phyloP scores from a whole-genome alignment of 257 asterid genomes.

The Petunia axillaris region DNA sequence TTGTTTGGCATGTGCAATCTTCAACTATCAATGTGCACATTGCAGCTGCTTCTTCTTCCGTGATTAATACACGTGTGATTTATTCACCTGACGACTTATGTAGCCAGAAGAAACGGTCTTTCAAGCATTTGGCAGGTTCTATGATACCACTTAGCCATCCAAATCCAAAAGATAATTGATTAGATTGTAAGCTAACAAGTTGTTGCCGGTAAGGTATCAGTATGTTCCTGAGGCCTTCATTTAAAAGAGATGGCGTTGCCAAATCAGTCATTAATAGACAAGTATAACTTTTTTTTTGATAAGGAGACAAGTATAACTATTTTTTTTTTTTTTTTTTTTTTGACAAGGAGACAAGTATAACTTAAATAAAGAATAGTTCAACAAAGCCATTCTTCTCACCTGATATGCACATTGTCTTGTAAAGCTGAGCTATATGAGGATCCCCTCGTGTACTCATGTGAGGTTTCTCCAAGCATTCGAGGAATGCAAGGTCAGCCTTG shows the following conservation, averaged over 20 bases:
- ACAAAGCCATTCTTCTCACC: conserved; percentile 44
- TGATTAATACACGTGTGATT: background rate
- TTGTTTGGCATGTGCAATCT: background rate
- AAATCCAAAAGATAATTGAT: conserved; percentile 46
- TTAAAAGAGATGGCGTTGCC: background rate
- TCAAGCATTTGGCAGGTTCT: conserved; percentile 42
- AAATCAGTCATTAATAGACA: background rate
- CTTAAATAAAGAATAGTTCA: background rate
- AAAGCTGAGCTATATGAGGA: conserved; percentile 63
- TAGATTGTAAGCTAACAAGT: conserved; percentile 65
- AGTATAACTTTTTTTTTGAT: background rate
- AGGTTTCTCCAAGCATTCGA: conserved; percentile 90
- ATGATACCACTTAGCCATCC: conserved; percentile 56
- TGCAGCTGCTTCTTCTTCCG: background rate
- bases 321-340: too few relatives aligned
- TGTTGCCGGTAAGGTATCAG: conserved; percentile 81
- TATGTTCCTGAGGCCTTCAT: conserved; percentile 77
- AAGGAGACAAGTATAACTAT: too few relatives aligned
- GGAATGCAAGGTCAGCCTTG: conserved; percentile 88
- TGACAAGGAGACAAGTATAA: background rate
- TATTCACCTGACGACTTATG: background rate
- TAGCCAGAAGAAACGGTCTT: background rate
- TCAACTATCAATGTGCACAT: background rate
- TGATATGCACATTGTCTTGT: conserved; percentile 86
- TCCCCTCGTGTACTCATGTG: conserved; percentile 71